Conservation (phyloP, 352 stramenopile genomes). For the Pythium rishiriense region DNA sequence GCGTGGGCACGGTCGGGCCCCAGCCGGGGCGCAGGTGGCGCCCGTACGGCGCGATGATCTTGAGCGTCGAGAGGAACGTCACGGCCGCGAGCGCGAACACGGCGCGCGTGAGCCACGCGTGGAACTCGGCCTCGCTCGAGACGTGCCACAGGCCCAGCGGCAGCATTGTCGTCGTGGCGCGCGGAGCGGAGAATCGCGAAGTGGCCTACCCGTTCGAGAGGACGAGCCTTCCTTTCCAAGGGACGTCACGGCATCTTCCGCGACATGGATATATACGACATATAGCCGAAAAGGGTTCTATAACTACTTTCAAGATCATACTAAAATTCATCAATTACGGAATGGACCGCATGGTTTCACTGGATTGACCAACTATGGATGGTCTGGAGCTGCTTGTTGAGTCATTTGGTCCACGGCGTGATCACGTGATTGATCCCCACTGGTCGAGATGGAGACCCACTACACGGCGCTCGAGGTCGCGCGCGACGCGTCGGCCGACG, state of each 20-base stretch:
- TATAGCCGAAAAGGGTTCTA: background rate
- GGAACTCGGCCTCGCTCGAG: slow-evolving; percentile 44
- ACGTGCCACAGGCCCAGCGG: slow-evolving; percentile 27
- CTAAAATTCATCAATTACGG: background rate
- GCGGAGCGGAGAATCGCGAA: background rate
- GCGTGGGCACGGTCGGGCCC: slow-evolving; percentile 55
- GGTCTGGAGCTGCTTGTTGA: slow-evolving; percentile 5
- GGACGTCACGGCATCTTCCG: background rate
- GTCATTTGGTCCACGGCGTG: slow-evolving; percentile 5
- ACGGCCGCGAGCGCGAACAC: slow-evolving; percentile 57
- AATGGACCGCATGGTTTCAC: background rate
- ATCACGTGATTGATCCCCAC: slow-evolving; percentile 8
- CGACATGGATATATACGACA: background rate
- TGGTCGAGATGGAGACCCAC: background rate
- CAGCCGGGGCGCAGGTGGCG: slow-evolving; percentile 53
- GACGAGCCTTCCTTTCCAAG: background rate
- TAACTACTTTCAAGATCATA: background rate
- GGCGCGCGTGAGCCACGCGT: slow-evolving; percentile 40
- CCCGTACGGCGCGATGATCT: slow-evolving; percentile 68
- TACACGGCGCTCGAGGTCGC: slow-evolving; percentile 62
- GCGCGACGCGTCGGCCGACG: slow-evolving; percentile 46
- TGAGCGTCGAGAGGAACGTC: slow-evolving; percentile 47
- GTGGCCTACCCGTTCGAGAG: background rate
- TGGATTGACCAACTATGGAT: slow-evolving; percentile 7
- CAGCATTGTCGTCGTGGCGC: too few species aligned